phyloP scores from a whole-genome alignment of 371 early-diverging fungal species.

The Mucor saturninus region DNA sequence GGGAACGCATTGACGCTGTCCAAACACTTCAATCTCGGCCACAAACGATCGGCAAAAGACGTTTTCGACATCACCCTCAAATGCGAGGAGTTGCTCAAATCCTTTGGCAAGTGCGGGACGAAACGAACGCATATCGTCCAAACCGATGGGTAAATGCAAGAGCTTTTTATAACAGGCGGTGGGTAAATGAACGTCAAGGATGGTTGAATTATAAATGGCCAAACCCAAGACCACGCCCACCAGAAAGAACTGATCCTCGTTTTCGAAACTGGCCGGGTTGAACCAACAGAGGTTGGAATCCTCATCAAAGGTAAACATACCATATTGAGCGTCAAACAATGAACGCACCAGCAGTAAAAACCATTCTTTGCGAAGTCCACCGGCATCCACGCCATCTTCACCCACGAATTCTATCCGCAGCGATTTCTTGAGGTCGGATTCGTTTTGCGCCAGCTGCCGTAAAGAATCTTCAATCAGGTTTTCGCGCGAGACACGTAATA shows the following conservation, averaged over 20 bases:
- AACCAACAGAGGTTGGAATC: slow-evolving; percentile 90
- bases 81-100: slow-evolving; percentile 80
- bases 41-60: slow-evolving; percentile 87
- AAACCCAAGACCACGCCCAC: slow-evolving; percentile 93
- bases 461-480: slow-evolving; percentile 87
- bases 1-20: slow-evolving; percentile 71
- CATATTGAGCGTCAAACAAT: slow-evolving; percentile 90
- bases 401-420: slow-evolving; percentile 87
- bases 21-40: slow-evolving; percentile 78
- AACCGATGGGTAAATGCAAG: slow-evolving; percentile 63
- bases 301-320: slow-evolving; percentile 76
- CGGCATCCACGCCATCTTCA: slow-evolving; percentile 94
- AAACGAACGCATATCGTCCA: slow-evolving; percentile 64
- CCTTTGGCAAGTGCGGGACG: slow-evolving; percentile 80
- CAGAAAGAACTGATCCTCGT: slow-evolving; percentile 88
- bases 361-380: slow-evolving; percentile 97
- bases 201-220: slow-evolving; percentile 92
- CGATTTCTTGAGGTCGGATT: slow-evolving; percentile 84
- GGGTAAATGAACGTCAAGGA: slow-evolving; percentile 91
- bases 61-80: slow-evolving; percentile 82
- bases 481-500: slow-evolving; percentile 82
- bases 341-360: slow-evolving; percentile 89
- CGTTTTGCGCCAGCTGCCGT: slow-evolving; percentile 65
- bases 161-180: slow-evolving; percentile 94
- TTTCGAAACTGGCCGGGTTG: slow-evolving; percentile 85